Evolutionary conservation across 768 basidiomycete species (phyloP).

Genomic region (Suillus variegatus): DNA sequence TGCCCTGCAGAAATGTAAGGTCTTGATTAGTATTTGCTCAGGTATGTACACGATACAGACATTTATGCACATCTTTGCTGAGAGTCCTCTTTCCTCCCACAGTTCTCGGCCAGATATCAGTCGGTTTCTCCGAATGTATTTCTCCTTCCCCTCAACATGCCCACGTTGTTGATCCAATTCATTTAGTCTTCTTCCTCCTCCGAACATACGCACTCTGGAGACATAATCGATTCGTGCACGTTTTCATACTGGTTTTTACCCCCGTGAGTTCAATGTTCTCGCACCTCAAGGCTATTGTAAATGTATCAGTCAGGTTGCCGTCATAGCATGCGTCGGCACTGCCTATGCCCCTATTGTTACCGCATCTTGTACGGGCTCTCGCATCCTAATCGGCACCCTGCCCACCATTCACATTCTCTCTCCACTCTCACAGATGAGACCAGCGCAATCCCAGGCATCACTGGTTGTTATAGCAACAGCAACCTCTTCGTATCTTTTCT

Average conservation of each 20-base stretch:
- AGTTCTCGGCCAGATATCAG: not conserved
- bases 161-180: not conserved
- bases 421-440: not conserved
- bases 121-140: not conserved
- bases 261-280: not conserved
- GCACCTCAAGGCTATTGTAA: not conserved
- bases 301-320: not conserved
- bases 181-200: not conserved
- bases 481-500: constrained; percentile 3
- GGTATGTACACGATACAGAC: not conserved
- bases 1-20: not conserved
- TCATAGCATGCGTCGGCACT: not conserved
- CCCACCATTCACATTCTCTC: not conserved
- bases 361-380: not conserved
- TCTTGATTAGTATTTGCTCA: not conserved
- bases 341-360: too few relatives aligned
- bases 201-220: constrained; percentile 1
- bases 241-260: too few relatives aligned
- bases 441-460: not conserved
- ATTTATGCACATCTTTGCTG: too few relatives aligned
- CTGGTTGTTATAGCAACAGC: not conserved
- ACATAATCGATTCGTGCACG: not conserved
- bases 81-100: not conserved
- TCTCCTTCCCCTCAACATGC: too few relatives aligned
- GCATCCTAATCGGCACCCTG: too few relatives aligned